phyloP scores from a whole-genome alignment of 140 eudicot genomes.

The Cichorium intybus region DNA sequence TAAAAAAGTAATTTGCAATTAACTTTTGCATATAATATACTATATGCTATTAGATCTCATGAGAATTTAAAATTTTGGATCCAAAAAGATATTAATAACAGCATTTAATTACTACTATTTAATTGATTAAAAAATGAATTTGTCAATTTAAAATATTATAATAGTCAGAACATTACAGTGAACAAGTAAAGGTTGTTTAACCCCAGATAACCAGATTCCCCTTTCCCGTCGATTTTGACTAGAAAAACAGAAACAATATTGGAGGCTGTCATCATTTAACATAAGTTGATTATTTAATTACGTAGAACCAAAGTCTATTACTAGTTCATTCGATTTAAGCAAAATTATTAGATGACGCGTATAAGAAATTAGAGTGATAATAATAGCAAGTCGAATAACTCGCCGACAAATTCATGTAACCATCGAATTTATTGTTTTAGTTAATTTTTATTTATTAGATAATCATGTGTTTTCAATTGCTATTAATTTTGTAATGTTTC shows the following conservation, averaged over 20 bases:
- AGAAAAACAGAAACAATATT: background rate
- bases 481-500: too few relatives aligned
- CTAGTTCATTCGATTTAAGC: background rate
- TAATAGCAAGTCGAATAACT: too few relatives aligned
- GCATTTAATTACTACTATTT: background rate
- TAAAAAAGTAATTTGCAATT: background rate
- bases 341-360: background rate
- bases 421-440: background rate
- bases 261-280: background rate
- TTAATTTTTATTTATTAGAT: too few relatives aligned
- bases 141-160: background rate
- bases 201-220: slow-evolving; percentile 9
- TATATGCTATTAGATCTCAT: background rate
- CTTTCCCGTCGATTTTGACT: background rate
- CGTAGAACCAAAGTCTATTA: background rate
- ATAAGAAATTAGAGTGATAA: background rate
- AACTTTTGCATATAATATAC: background rate
- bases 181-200: too few relatives aligned
- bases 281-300: background rate
- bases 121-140: background rate
- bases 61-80: background rate
- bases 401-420: background rate
- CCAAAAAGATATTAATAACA: background rate
- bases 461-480: background rate
- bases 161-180: background rate